Conservation (phyloP, 2,329 filamentous ascomycete species). For the Acrocalymma vagum region DNA sequence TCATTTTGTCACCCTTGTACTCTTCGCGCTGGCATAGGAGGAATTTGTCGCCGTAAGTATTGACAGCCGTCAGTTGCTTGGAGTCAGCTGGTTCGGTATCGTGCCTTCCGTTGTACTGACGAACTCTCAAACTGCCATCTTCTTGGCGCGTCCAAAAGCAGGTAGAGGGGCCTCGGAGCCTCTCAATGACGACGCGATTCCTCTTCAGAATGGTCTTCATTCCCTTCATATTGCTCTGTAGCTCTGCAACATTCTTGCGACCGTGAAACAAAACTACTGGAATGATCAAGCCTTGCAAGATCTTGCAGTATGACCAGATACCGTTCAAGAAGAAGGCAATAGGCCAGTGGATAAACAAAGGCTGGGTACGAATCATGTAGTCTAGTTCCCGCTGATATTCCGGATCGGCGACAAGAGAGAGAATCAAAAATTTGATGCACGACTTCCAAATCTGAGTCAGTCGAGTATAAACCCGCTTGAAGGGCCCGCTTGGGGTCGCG, state of each 20-base stretch:
- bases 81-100: conserved; percentile 36
- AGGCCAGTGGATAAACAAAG: conserved; percentile 44
- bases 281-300: conserved; percentile 50
- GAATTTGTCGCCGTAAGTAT: conserved; percentile 55
- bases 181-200: conserved; percentile 29
- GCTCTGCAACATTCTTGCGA: conserved; percentile 50
- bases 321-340: conserved; percentile 50
- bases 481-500: conserved; percentile 12
- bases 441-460: conserved; percentile 52
- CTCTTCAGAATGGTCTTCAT: conserved; percentile 53
- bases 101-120: conserved; percentile 52
- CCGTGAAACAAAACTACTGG: conserved; percentile 55
- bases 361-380: conserved; percentile 48
- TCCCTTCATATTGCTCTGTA: conserved; percentile 57
- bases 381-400: conserved; percentile 60
- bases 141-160: conserved; percentile 36
- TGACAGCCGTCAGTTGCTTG: conserved; percentile 45
- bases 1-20: conserved; percentile 4
- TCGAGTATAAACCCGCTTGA: conserved; percentile 41
- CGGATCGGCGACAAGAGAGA: conserved; percentile 59
- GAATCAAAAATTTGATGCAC: conserved; percentile 56
- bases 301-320: conserved; percentile 57
- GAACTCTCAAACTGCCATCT: conserved; percentile 27
- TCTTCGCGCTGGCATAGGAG: conserved; percentile 39
- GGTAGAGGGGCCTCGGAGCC: conserved; percentile 54